These are phyloP conservation scores for Alternaria sp. DNA, from an alignment of 2,329 filamentous ascomycete species.

Conservation along the genomic window DNA sequence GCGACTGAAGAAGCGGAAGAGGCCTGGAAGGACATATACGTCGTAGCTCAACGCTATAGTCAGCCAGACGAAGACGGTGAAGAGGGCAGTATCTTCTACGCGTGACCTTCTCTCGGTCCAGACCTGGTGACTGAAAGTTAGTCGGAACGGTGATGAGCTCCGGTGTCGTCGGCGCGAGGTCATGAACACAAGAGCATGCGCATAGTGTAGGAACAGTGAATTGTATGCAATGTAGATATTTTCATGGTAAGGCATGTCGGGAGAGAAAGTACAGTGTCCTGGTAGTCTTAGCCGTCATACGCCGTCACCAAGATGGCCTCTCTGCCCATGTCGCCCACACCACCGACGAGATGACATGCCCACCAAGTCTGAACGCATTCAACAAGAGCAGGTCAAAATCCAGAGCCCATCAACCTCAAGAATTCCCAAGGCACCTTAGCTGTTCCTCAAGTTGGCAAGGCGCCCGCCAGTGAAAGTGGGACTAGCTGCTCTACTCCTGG, in stretches of 20 bases:
- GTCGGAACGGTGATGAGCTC: neutral
- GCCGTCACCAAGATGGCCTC: neutral
- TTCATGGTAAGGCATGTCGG: neutral
- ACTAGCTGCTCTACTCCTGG: conserved; percentile 37
- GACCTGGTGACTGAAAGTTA: neutral
- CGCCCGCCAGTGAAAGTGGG: conserved; percentile 27
- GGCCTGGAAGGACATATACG: neutral
- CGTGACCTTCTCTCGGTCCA: neutral
- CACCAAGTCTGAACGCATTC: neutral
- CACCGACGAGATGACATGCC: neutral
- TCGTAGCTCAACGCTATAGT: neutral
- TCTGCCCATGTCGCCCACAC: neutral
- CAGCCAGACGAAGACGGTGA: neutral
- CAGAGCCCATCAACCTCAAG: neutral
- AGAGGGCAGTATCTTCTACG: neutral
- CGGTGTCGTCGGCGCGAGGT: neutral
- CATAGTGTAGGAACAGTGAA: neutral
- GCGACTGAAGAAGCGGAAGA: neutral
- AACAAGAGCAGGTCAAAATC: neutral
- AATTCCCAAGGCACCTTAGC: neutral
- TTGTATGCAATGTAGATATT: neutral
- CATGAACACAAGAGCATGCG: neutral
- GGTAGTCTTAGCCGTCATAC: neutral
- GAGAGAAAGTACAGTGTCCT: neutral
- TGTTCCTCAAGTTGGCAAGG: conserved; percentile 33